Percentiles rank a stretch among this genome's conserved stretches.
These are phyloP conservation scores for Coriaria nepalensis DNA, from an alignment of 306 rosid genomes.

Conservation along the genomic window DNA sequence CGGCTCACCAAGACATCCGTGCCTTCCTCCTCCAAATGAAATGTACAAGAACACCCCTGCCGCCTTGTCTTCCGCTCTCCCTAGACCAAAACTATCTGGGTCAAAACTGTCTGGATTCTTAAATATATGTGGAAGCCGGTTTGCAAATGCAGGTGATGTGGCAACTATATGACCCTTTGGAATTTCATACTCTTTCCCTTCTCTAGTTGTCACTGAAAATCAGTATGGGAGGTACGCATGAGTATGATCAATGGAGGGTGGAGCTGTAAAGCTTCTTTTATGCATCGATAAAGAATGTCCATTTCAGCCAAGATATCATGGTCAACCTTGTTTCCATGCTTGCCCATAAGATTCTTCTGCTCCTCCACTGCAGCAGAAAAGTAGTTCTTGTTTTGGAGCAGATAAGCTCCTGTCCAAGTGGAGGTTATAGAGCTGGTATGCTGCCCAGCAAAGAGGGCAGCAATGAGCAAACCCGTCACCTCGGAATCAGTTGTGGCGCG, in stretches of 20 bases:
- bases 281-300: conserved; percentile 73
- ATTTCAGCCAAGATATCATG: conserved; percentile 92
- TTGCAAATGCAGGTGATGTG: conserved; percentile 90
- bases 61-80: conserved; percentile 88
- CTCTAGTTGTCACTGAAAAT: conserved; percentile 56
- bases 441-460: conserved; percentile 80
- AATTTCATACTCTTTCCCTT: conserved; percentile 71
- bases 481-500: conserved; percentile 77
- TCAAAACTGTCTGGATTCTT: conserved; percentile 70
- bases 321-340: conserved; percentile 66
- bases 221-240: conserved; percentile 72
- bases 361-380: conserved; percentile 62
- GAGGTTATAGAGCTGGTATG: conserved; percentile 96
- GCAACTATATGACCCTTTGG: conserved; percentile 96
- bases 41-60: conserved; percentile 83
- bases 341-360: conserved; percentile 53
- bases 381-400: conserved; percentile 52
- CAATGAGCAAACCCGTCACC: conserved; percentile 88
- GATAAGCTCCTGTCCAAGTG: conserved; percentile 95
- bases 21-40: conserved; percentile 95
- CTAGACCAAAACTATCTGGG: conserved; percentile 59
- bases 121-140: conserved; percentile 62
- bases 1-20: conserved; percentile 97
- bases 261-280: conserved; percentile 90
- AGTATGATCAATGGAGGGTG: conserved; percentile 91